These are phyloP conservation scores for Ceratocystis destructans DNA, from an alignment of 2,329 filamentous ascomycete genomes.

Conservation along the genomic window DNA sequence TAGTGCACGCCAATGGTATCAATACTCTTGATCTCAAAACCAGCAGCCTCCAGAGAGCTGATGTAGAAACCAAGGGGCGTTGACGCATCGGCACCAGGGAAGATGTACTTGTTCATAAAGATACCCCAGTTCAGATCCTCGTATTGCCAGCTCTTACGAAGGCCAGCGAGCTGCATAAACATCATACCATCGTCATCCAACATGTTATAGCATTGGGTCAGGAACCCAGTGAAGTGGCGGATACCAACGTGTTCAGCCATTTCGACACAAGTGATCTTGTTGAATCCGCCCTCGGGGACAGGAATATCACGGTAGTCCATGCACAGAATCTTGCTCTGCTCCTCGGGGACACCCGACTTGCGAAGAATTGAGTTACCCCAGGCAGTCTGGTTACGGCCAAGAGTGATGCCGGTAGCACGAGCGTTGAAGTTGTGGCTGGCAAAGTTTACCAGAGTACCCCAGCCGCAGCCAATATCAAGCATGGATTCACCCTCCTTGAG, in stretches of 20 bases:
- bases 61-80: slow-evolving; percentile 83
- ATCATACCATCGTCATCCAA: slow-evolving; percentile 91
- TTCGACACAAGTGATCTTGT: slow-evolving; percentile 92
- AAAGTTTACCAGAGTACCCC: slow-evolving; percentile 90
- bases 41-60: slow-evolving; percentile 69
- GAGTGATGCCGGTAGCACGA: slow-evolving; percentile 74
- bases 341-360: slow-evolving; percentile 66
- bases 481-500: slow-evolving; percentile 67
- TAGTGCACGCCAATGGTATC: slow-evolving; percentile 97
- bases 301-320: slow-evolving; percentile 96
- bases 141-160: slow-evolving; percentile 92
- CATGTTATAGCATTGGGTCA: slow-evolving; percentile 84
- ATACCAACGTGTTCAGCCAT: slow-evolving; percentile 99
- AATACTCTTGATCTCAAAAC: slow-evolving; percentile 68
- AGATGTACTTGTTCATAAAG: slow-evolving; percentile 99
- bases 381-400: slow-evolving; percentile 89
- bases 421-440: slow-evolving; percentile 86
- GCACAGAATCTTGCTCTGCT: slow-evolving; percentile 84
- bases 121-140: slow-evolving; percentile 96
- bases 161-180: slow-evolving; percentile 88
- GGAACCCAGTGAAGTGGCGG: slow-evolving; percentile 68
- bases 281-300: slow-evolving; percentile 35
- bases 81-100: slow-evolving; percentile 91
- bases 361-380: slow-evolving; percentile 90
- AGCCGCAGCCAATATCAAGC: slow-evolving; percentile 94